These are phyloP conservation scores for Arthrinium phaeospermum DNA, from an alignment of 2,329 filamentous ascomycete genomes.

Conservation along the genomic window DNA sequence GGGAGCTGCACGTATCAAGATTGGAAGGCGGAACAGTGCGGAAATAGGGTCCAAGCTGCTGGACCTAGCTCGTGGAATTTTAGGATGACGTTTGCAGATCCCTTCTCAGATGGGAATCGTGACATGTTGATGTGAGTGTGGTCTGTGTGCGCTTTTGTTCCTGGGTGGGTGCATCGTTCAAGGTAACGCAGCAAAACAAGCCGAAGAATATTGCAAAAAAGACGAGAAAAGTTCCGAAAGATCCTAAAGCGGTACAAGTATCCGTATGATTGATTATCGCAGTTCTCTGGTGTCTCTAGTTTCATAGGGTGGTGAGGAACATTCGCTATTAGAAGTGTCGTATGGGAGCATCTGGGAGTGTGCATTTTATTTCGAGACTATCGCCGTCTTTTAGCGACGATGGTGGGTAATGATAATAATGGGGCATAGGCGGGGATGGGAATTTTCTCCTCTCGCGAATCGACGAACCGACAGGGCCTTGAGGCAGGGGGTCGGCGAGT, in stretches of 20 bases:
- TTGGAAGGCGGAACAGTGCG: background rate
- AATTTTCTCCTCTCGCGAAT: slow-evolving; percentile 3
- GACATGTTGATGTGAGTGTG: background rate
- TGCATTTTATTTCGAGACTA: background rate
- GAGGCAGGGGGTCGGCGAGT: background rate
- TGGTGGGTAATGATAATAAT: background rate
- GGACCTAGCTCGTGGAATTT: background rate
- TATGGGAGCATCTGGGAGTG: too few relatives aligned
- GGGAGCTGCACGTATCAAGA: background rate
- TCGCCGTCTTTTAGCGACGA: background rate
- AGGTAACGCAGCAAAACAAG: too few relatives aligned
- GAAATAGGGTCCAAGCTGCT: background rate
- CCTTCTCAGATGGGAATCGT: background rate
- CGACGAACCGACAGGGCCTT: background rate
- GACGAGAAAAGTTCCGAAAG: too few relatives aligned
- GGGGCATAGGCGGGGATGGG: slow-evolving; percentile 1
- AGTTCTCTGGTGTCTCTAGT: too few relatives aligned
- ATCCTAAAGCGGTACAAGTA: too few relatives aligned
- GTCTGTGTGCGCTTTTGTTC: background rate
- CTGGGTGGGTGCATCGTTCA: background rate
- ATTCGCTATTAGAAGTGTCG: too few relatives aligned
- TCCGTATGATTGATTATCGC: too few relatives aligned
- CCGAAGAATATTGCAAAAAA: too few relatives aligned
- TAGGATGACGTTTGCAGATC: background rate
- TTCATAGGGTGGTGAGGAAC: too few relatives aligned